phyloP scores from a whole-genome alignment of 2,329 filamentous ascomycete species.

The Alternaria sp. region DNA sequence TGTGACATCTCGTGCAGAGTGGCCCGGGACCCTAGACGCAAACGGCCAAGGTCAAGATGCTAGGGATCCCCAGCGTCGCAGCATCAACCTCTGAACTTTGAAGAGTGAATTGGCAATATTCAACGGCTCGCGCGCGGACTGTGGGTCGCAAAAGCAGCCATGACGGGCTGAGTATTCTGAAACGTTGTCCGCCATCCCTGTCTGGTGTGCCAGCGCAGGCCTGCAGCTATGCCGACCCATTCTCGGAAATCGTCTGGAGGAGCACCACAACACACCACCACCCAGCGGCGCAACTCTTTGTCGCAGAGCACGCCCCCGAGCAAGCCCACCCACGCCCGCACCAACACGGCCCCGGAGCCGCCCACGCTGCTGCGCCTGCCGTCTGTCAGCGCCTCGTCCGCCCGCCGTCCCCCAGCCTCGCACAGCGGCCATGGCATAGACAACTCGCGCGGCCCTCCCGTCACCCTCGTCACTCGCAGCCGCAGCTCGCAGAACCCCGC shows the following conservation, averaged over 20 bases:
- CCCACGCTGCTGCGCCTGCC: slow-evolving; percentile 42
- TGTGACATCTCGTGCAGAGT: slow-evolving; percentile 21
- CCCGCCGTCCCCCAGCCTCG: slow-evolving; percentile 54
- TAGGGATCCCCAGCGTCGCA: slow-evolving; percentile 15
- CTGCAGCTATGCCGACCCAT: slow-evolving; percentile 25
- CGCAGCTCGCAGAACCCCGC: slow-evolving; percentile 30
- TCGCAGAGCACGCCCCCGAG: slow-evolving; percentile 20
- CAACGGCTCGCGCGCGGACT: slow-evolving; percentile 16
- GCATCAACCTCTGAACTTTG: slow-evolving; percentile 13
- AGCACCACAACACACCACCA: slow-evolving; percentile 15
- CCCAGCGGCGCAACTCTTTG: slow-evolving; percentile 7
- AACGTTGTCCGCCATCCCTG: slow-evolving; percentile 24
- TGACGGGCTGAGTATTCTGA: slow-evolving; percentile 26
- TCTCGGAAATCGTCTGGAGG: slow-evolving; percentile 21
- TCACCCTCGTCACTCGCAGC: slow-evolving; percentile 54
- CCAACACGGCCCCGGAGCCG: slow-evolving; percentile 29
- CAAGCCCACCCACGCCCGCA: slow-evolving; percentile 27
- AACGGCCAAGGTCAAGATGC: slow-evolving; percentile 11
- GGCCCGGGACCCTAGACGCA: slow-evolving; percentile 18
- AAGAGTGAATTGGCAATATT: slow-evolving; percentile 16
- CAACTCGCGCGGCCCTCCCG: slow-evolving; percentile 57
- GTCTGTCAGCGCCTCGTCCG: slow-evolving; percentile 32
- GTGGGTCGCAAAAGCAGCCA: slow-evolving; percentile 27
- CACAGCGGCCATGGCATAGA: slow-evolving; percentile 59
- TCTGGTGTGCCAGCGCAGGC: slow-evolving; percentile 25